Evolutionary conservation across 176 grass and related monocot species (phyloP).

Genomic region (Zea luxurians): DNA sequence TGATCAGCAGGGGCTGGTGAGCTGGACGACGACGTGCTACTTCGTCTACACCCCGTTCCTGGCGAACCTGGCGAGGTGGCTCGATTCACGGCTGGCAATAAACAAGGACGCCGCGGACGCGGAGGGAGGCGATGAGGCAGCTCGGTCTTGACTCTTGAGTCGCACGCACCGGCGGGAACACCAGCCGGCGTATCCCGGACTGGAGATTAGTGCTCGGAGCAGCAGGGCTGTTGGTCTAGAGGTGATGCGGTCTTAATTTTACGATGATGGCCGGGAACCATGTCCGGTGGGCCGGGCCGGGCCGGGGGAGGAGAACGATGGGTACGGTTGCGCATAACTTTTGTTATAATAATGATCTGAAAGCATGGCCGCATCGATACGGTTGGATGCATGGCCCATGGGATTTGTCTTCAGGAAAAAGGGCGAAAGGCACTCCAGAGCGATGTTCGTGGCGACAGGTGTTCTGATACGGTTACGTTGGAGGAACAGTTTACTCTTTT

Average conservation of each 20-base stretch:
- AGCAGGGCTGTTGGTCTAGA: neutral
- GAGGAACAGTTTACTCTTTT: neutral
- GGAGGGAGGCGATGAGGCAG: constrained; percentile 10
- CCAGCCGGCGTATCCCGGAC: too few relatives aligned
- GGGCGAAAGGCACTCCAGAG: neutral
- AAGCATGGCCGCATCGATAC: neutral
- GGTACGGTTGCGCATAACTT: constrained; percentile 27
- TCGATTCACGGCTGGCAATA: constrained; percentile 38
- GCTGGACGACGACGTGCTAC: constrained; percentile 92
- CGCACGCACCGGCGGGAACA: neutral
- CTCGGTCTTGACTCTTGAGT: neutral
- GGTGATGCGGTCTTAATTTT: constrained; percentile 1
- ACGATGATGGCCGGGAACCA: neutral
- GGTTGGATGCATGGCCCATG: neutral
- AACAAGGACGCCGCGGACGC: neutral
- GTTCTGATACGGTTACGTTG: neutral
- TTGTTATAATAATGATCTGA: constrained; percentile 25
- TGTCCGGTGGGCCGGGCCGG: too few relatives aligned
- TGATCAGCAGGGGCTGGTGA: constrained; percentile 65
- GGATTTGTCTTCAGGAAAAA: neutral
- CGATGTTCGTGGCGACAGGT: neutral
- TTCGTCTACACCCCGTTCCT: constrained; percentile 90
- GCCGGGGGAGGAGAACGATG: neutral
- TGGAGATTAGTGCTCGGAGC: too few relatives aligned
- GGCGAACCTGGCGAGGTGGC: constrained; percentile 68